Evolutionary conservation across 768 basidiomycete genomes (phyloP).

Genomic region (Daedaleopsis nitida): DNA sequence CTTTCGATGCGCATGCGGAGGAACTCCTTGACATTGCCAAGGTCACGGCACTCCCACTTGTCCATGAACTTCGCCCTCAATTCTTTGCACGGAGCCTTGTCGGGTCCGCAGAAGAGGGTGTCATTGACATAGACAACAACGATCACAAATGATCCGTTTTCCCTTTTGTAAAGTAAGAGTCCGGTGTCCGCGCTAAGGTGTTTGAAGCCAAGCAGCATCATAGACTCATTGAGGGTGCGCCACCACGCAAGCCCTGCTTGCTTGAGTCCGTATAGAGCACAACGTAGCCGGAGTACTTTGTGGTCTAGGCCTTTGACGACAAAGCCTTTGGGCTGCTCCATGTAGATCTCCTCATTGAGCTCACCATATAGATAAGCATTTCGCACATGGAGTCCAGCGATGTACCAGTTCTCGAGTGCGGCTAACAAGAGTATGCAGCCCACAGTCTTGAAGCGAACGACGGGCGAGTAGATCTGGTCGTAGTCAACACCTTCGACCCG

Average conservation of each 20-base stretch:
- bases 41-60: constrained; percentile 15
- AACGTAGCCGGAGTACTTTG: constrained; percentile 27
- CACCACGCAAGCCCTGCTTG: constrained; percentile 36
- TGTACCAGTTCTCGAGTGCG: constrained; percentile 24
- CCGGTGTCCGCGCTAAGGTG: constrained; percentile 25
- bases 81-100: constrained; percentile 1
- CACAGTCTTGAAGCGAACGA: constrained; percentile 25
- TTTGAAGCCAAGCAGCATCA: constrained; percentile 28
- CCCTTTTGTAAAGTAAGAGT: constrained; percentile 24
- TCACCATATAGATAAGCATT: constrained; percentile 32
- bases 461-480: constrained; percentile 33
- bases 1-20: constrained; percentile 27
- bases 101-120: constrained; percentile 7
- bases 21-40: constrained; percentile 22
- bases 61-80: constrained; percentile 13
- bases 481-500: constrained; percentile 34
- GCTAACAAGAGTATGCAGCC: constrained; percentile 15
- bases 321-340: constrained; percentile 29
- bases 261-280: constrained; percentile 33
- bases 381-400: constrained; percentile 30
- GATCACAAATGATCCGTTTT: constrained; percentile 24
- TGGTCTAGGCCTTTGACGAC: constrained; percentile 11
- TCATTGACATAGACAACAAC: constrained; percentile 37
- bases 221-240: background rate
- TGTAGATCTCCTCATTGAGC: constrained; percentile 33